Percentiles rank a stretch among this genome's conserved stretches.
phyloP scores from a whole-genome alignment of 2,329 filamentous ascomycete species.

The Fusarium floridanum region DNA sequence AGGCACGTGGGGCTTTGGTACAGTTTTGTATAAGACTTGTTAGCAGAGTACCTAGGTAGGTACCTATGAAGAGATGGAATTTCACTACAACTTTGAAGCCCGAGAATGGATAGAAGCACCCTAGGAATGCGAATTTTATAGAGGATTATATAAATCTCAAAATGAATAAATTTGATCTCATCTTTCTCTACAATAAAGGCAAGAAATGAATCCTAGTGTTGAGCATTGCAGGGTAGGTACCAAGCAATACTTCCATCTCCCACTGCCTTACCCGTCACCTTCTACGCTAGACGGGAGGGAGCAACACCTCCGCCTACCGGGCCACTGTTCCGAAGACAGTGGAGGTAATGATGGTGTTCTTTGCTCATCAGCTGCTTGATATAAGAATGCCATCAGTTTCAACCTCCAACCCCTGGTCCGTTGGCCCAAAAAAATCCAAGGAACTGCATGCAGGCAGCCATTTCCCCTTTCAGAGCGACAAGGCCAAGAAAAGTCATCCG shows the following conservation, averaged over 20 bases:
- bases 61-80: background rate
- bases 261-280: conserved; percentile 14
- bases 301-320: conserved; percentile 12
- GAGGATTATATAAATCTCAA: no score
- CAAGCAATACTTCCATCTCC: background rate
- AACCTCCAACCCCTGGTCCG: background rate
- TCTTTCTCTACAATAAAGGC: background rate
- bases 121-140: background rate
- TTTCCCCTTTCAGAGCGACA: conserved; percentile 3
- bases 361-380: conserved; percentile 22
- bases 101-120: background rate
- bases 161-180: background rate
- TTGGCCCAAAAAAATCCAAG: background rate
- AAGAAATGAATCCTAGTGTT: background rate
- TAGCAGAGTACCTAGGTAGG: background rate
- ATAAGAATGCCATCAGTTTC: conserved; percentile 5
- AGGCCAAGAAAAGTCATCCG: conserved; percentile 1
- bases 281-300: background rate
- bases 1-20: conserved; percentile 24
- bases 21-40: background rate
- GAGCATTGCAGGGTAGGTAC: background rate
- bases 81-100: background rate
- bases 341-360: conserved; percentile 25
- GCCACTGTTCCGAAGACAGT: background rate
- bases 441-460: background rate